These are phyloP conservation scores for Aspergillus neotritici DNA, from an alignment of 2,329 filamentous ascomycete species.

Conservation along the genomic window DNA sequence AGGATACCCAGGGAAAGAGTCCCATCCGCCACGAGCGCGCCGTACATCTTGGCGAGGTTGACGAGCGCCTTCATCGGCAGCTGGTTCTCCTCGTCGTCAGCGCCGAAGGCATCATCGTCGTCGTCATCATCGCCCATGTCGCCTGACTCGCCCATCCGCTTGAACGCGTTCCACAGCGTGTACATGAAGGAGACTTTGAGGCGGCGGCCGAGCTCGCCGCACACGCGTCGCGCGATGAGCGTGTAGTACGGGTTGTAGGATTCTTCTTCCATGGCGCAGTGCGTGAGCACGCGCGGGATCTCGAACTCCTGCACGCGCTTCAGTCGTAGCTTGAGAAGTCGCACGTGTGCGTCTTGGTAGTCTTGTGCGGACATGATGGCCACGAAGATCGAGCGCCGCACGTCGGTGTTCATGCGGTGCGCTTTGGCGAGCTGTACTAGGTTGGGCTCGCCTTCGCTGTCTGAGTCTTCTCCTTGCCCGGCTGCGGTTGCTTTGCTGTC, in stretches of 20 bases:
- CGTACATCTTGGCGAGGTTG: conserved; percentile 64
- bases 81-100: conserved; percentile 49
- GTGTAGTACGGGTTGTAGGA: conserved; percentile 92
- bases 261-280: conserved; percentile 77
- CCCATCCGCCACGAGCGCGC: conserved; percentile 56
- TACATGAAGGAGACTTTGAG: conserved; percentile 83
- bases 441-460: conserved; percentile 50
- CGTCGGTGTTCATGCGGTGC: conserved; percentile 79
- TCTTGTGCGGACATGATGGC: conserved; percentile 81
- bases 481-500: conserved; percentile 6
- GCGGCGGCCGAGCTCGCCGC: conserved; percentile 58
- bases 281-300: conserved; percentile 79
- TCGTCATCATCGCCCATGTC: conserved; percentile 58
- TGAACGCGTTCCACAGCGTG: conserved; percentile 78
- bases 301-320: conserved; percentile 83
- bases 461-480: conserved; percentile 16
- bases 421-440: conserved; percentile 67
- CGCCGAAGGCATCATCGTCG: conserved; percentile 50
- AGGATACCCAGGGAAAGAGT: conserved; percentile 53
- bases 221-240: conserved; percentile 72
- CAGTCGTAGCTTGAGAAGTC: conserved; percentile 73
- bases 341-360: conserved; percentile 73
- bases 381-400: conserved; percentile 87
- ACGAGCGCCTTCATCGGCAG: conserved; percentile 56
- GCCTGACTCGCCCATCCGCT: conserved; percentile 69